These are phyloP conservation scores for Hygrocybe punicea DNA, from an alignment of 768 basidiomycete genomes.

Conservation along the genomic window DNA sequence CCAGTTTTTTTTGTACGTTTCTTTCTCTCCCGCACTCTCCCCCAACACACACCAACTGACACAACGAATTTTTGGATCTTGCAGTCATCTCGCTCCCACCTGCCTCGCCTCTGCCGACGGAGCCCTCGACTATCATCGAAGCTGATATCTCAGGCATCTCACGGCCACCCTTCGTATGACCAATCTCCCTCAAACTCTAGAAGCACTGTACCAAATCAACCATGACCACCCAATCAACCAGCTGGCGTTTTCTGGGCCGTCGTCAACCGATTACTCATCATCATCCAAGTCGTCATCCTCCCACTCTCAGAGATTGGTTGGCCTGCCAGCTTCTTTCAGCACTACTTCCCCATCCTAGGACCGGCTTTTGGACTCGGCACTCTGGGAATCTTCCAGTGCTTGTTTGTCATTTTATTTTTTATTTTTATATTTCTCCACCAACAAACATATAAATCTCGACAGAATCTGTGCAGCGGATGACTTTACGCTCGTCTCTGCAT, in stretches of 20 bases:
- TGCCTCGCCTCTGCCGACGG: too few species aligned
- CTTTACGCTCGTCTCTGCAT: conserved; percentile 87
- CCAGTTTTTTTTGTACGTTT: too few species aligned
- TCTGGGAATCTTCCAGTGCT: conserved; percentile 81
- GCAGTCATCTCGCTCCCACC: too few species aligned
- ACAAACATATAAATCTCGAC: background rate
- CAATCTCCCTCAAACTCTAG: too few species aligned
- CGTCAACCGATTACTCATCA: conserved; percentile 81
- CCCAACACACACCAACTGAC: too few species aligned
- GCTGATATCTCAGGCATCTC: too few species aligned
- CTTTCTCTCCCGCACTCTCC: too few species aligned
- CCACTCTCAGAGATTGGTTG: conserved; percentile 81
- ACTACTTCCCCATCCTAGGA: conserved; percentile 85
- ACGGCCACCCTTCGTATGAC: too few species aligned
- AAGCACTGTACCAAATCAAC: conserved; percentile 88
- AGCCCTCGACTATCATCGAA: too few species aligned
- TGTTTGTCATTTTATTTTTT: conserved; percentile 48
- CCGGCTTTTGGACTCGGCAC: conserved; percentile 81
- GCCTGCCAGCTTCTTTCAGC: conserved; percentile 74
- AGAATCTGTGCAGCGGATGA: conserved; percentile 77
- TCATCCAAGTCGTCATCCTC: conserved; percentile 78
- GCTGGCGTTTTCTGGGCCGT: conserved; percentile 92
- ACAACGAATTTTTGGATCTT: too few species aligned
- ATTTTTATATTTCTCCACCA: background rate
- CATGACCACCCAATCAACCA: conserved; percentile 82